Conservation (phyloP, 805 yeast genomes). For the Wickerhamiella occidentalis region DNA sequence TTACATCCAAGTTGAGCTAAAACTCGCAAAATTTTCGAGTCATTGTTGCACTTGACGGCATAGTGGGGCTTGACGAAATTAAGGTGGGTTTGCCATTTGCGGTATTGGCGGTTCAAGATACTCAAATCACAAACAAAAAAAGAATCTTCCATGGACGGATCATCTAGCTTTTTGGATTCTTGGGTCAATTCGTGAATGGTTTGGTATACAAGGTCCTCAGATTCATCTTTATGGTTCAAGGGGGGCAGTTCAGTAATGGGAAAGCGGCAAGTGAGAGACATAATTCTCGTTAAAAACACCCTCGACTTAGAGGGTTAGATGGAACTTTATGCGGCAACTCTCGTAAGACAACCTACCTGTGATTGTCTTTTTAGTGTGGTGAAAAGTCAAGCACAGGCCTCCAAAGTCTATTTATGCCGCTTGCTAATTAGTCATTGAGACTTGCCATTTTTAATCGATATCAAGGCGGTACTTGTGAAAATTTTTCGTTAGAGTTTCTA, state of each 20-base stretch:
- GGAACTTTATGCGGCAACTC: constrained; percentile 26
- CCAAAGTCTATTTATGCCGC: no score
- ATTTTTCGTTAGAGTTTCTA: no score
- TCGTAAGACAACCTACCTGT: constrained; percentile 19
- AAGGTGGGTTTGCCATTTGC: constrained; percentile 50
- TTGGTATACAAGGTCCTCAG: constrained; percentile 7
- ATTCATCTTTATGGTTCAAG: neutral
- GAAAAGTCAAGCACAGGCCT: neutral
- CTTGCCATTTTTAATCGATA: no score
- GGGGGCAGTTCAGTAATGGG: neutral
- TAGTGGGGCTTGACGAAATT: constrained; percentile 79
- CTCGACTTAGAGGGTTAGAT: constrained; percentile 19
- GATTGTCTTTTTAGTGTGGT: constrained; percentile 4
- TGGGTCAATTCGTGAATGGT: constrained; percentile 3
- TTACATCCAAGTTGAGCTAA: constrained; percentile 55
- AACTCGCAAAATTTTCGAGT: constrained; percentile 42
- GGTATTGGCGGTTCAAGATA: constrained; percentile 47
- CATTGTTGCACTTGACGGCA: constrained; percentile 91
- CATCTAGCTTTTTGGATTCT: neutral
- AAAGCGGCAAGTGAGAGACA: constrained; percentile 9
- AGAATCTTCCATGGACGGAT: constrained; percentile 45
- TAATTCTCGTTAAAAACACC: constrained; percentile 8
- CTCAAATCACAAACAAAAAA: constrained; percentile 82
- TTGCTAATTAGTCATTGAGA: no score
- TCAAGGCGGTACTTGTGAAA: no score